Evolutionary conservation across 805 yeast genomes (phyloP).

Genomic region (Barnettozyma californica): DNA sequence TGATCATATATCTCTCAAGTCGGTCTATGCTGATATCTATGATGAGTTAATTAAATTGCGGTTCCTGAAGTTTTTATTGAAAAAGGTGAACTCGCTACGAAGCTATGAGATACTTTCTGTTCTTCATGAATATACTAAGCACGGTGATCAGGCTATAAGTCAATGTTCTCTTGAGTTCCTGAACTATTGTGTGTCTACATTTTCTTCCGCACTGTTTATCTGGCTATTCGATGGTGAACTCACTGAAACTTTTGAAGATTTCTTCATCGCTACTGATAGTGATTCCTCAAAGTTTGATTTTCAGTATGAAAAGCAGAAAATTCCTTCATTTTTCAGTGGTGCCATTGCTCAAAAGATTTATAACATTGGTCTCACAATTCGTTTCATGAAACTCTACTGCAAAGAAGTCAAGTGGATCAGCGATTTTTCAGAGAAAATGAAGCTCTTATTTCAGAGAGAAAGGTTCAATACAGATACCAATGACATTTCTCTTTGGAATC

Average conservation of each 20-base stretch:
- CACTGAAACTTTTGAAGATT: constrained; percentile 49
- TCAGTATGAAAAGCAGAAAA: constrained; percentile 25
- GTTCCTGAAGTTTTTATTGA: constrained; percentile 42
- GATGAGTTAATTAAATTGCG: constrained; percentile 55
- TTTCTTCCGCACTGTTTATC: constrained; percentile 47
- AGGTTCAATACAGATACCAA: constrained; percentile 10
- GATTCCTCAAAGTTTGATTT: constrained; percentile 13
- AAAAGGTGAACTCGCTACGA: constrained; percentile 26
- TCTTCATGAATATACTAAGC: constrained; percentile 43
- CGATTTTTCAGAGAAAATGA: constrained; percentile 31
- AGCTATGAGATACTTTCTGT: constrained; percentile 53
- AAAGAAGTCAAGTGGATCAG: constrained; percentile 63
- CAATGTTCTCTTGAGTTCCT: constrained; percentile 40
- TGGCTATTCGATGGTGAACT: constrained; percentile 74
- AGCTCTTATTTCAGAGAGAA: neutral
- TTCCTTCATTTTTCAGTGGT: constrained; percentile 41
- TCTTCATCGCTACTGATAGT: constrained; percentile 32
- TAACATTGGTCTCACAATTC: constrained; percentile 67
- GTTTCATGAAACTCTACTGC: constrained; percentile 61
- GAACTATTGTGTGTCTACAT: constrained; percentile 47
- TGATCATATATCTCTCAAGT: constrained; percentile 26
- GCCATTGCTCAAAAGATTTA: constrained; percentile 41
- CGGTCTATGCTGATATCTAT: constrained; percentile 32
- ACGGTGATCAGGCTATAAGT: constrained; percentile 59
- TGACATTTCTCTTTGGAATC: constrained; percentile 9